Conservation (phyloP, 257 asterid species). For the Gentiana macrophylla region DNA sequence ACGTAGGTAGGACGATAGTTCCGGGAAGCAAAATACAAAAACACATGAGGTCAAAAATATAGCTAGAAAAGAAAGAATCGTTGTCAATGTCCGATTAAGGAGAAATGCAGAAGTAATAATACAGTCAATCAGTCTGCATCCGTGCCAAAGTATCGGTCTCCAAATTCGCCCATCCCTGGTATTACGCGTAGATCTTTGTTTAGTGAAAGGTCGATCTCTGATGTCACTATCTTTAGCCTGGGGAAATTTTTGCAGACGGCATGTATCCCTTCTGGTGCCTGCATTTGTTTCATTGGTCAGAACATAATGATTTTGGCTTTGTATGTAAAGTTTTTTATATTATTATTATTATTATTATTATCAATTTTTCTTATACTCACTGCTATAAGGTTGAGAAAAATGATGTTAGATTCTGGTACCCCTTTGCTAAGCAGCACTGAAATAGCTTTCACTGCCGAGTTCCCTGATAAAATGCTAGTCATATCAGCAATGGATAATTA, state of each 20-base stretch:
- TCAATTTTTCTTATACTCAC: slow-evolving; percentile 26
- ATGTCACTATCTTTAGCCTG: slow-evolving; percentile 73
- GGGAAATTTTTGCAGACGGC: slow-evolving; percentile 59
- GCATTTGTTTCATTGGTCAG: slow-evolving; percentile 15
- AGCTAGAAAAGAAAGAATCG: no score
- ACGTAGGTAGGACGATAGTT: no score
- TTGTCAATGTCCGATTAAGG: neutral
- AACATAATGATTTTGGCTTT: neutral
- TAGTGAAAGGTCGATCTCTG: slow-evolving; percentile 72
- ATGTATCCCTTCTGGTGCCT: slow-evolving; percentile 95
- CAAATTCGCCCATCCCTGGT: slow-evolving; percentile 95
- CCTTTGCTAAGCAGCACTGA: slow-evolving; percentile 77
- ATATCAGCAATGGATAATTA: neutral
- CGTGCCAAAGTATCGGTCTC: slow-evolving; percentile 98
- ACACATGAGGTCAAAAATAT: no score
- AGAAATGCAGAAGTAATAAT: neutral
- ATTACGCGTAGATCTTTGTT: slow-evolving; percentile 66
- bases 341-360: neutral
- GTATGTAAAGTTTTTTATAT: slow-evolving; percentile 1
- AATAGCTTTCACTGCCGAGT: slow-evolving; percentile 78
- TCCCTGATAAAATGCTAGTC: slow-evolving; percentile 30
- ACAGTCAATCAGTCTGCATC: slow-evolving; percentile 23
- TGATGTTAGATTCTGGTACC: slow-evolving; percentile 76
- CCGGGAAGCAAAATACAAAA: no score
- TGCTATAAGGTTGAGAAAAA: slow-evolving; percentile 83